Base-by-base conservation (phyloP, 208 protist species). In the Wallacemonas sp. region DNA sequence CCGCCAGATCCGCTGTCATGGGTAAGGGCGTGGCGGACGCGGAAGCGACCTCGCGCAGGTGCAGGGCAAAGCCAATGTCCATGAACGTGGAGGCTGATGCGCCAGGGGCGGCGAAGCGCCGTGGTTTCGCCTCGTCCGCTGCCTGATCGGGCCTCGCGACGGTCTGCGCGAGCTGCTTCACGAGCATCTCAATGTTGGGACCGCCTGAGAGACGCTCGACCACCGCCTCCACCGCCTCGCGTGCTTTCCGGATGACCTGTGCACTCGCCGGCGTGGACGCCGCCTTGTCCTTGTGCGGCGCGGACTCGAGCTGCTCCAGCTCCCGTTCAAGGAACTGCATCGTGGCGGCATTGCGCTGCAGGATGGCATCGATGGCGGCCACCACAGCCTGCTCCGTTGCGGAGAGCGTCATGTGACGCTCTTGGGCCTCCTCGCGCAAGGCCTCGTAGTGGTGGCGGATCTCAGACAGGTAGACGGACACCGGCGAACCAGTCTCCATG, bases 371-470 rank as follows among this genome's bases (percentile, higher is more conserved):
- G 17, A 81, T 63, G 13, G 67, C 60, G 15, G 76, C 69, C 33
- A 93, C 71, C 30, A 90, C 71, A 26, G 83, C 78, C 3, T 39
- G 60, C 63, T 87, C 77, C 46, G 79, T 66, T 29, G 78, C 36
- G 53, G 73, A 74, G 10, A 93, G 55, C 48, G 89, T 54, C 48
- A 73, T 61, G 24, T 72, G 79, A 8, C 59, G 60, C 21, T 33
- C 66, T 24, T 30, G 27, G 15, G 81, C 87, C 37, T 85, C 81
- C 24, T 65, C 50, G 3, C 70, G 48, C n/a, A 76, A 53, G 27
- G 59, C 61, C 29, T 71, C 63, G 50, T 89, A 88, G 63, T 79
- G 41, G 63, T 89, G 72, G 41, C 67, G 63, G 32, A 89, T 89
- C 67, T 87, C 71, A 27, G 77, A 68, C 24, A 93, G 50, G 60